Percentiles rank a stretch among this genome's conserved stretches.
Evolutionary conservation across 176 grass and related monocot genomes (phyloP).

Genomic region (Triticum aestivum): DNA sequence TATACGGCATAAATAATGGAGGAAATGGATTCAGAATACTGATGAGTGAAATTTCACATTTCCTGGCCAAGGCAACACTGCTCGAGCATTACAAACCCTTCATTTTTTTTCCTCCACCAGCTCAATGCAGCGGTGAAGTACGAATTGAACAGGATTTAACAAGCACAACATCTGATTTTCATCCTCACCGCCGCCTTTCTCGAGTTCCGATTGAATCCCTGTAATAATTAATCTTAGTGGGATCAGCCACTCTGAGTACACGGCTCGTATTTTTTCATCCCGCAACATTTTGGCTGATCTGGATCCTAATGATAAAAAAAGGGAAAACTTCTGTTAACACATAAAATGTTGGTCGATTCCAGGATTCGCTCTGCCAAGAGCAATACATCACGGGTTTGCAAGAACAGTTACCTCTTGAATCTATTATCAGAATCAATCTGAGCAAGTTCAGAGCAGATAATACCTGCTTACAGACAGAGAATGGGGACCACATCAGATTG

Average conservation of each 20-base stretch:
- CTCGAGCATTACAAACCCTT: not conserved
- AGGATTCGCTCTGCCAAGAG: not conserved
- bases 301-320: slow-evolving; percentile 31
- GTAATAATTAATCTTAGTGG: slow-evolving; percentile 55
- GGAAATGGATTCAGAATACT: not conserved
- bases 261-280: slow-evolving; percentile 45
- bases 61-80: not conserved
- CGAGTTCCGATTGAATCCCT: slow-evolving; percentile 43
- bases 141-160: slow-evolving; percentile 75
- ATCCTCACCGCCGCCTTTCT: slow-evolving; percentile 36
- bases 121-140: slow-evolving; percentile 80
- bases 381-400: slow-evolving; percentile 14
- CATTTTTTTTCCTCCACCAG: slow-evolving; percentile 63
- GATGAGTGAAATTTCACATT: not conserved
- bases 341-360: not conserved
- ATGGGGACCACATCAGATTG: not conserved
- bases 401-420: slow-evolving; percentile 68
- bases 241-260: slow-evolving; percentile 73
- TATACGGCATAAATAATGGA: not conserved
- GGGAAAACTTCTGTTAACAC: slow-evolving; percentile 21
- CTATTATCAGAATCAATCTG: slow-evolving; percentile 73
- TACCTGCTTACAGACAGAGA: slow-evolving; percentile 50
- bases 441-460: slow-evolving; percentile 89
- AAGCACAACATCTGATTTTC: slow-evolving; percentile 46
- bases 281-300: slow-evolving; percentile 43